These are phyloP conservation scores for Boletus rubroflammeus DNA, from an alignment of 768 basidiomycete genomes.

Conservation along the genomic window DNA sequence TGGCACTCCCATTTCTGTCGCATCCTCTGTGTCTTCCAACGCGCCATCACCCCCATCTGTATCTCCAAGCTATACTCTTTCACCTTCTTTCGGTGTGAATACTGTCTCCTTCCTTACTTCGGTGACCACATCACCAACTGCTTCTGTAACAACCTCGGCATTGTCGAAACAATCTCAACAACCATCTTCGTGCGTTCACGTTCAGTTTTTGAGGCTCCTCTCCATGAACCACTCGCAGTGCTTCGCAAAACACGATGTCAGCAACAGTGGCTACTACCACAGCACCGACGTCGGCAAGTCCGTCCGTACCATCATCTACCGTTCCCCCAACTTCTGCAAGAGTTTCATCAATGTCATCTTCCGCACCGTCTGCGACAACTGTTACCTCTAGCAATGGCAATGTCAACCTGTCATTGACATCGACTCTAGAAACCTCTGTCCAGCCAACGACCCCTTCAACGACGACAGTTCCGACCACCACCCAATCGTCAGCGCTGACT, in stretches of 20 bases:
- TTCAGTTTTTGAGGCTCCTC: slow-evolving; percentile 1
- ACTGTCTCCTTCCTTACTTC: slow-evolving; percentile 23
- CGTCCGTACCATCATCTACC: slow-evolving; percentile 8
- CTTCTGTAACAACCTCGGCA: slow-evolving; percentile 11
- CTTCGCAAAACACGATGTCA: slow-evolving; percentile 10
- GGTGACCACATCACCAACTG: slow-evolving; percentile 17
- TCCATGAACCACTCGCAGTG: slow-evolving; percentile 19
- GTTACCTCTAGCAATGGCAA: slow-evolving; percentile 13
- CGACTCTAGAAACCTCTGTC: slow-evolving; percentile 18
- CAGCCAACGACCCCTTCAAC: slow-evolving; percentile 20
- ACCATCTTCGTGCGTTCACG: slow-evolving; percentile 24
- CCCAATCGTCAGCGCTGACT: slow-evolving; percentile 10
- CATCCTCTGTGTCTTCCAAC: slow-evolving; percentile 9
- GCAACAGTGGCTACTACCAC: slow-evolving; percentile 8
- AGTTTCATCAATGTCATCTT: slow-evolving; percentile 6
- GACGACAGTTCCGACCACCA: slow-evolving; percentile 7
- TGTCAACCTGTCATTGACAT: slow-evolving; percentile 20
- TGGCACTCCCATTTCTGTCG: slow-evolving; percentile 9
- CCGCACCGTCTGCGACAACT: slow-evolving; percentile 15
- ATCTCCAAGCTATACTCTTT: slow-evolving; percentile 1
- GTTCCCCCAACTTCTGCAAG: slow-evolving; percentile 6
- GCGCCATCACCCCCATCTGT: slow-evolving; percentile 6
- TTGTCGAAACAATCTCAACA: slow-evolving; percentile 10
- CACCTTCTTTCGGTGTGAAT: slow-evolving; percentile 9
- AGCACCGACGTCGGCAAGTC: slow-evolving; percentile 12